These are phyloP conservation scores for Cryptococcus depauperatus DNA, from an alignment of 1,284 basidiomycete species.

Conservation along the genomic window DNA sequence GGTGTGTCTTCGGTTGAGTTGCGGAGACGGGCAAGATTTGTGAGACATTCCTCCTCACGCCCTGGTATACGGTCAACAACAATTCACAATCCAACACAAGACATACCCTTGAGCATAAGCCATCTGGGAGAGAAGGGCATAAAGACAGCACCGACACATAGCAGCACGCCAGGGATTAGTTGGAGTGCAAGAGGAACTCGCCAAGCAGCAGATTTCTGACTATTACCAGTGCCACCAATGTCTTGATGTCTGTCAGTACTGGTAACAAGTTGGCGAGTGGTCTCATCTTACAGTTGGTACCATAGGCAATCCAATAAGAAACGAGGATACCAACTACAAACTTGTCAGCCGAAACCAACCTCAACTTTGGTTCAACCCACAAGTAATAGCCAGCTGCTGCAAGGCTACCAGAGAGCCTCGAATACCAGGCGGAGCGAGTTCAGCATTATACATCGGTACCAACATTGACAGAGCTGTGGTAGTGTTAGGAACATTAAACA, in stretches of 20 bases:
- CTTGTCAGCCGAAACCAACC: slow-evolving; percentile 7
- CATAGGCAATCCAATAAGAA: slow-evolving; percentile 68
- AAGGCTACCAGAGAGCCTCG: slow-evolving; percentile 71
- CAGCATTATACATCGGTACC: slow-evolving; percentile 57
- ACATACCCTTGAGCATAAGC: slow-evolving; percentile 54
- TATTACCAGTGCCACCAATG: slow-evolving; percentile 37
- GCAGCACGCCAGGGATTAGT: slow-evolving; percentile 52
- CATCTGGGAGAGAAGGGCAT: slow-evolving; percentile 54
- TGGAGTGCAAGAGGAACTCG: slow-evolving; percentile 67
- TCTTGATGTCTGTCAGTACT: slow-evolving; percentile 9
- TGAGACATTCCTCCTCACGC: slow-evolving; percentile 63
- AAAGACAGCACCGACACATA: slow-evolving; percentile 43
- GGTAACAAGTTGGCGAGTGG: background rate
- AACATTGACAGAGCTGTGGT: slow-evolving; percentile 42
- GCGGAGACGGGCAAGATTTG: slow-evolving; percentile 58
- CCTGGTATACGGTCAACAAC: slow-evolving; percentile 50
- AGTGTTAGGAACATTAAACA: no score
- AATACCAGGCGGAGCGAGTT: slow-evolving; percentile 70
- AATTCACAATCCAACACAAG: background rate
- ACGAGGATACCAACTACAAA: slow-evolving; percentile 39
- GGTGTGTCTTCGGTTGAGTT: slow-evolving; percentile 54
- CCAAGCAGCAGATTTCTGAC: slow-evolving; percentile 58
- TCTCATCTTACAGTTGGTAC: slow-evolving; percentile 58
- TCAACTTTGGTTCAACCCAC: no score
- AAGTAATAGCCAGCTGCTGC: slow-evolving; percentile 71